phyloP scores from a whole-genome alignment of 306 rosid genomes.

The Cucumis sativus region DNA sequence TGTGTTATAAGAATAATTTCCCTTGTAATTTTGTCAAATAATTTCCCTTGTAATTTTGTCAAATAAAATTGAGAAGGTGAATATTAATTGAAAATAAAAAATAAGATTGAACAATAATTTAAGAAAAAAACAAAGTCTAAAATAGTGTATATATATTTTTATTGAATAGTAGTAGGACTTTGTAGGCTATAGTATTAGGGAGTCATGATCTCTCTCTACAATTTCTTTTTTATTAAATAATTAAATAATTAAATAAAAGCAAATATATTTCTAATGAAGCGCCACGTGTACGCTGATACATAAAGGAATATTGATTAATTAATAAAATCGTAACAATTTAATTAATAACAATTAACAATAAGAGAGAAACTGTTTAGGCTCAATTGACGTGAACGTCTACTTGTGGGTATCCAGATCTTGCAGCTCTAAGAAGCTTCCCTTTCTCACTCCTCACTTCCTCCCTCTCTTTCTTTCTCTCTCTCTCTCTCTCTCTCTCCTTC shows the following conservation, averaged over 20 bases:
- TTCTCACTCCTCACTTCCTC: background rate
- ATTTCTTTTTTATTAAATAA: background rate
- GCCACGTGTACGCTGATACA: background rate
- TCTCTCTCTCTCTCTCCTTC: background rate
- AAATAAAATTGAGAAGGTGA: no score
- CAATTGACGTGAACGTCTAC: background rate
- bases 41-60: no score
- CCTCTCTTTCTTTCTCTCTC: background rate
- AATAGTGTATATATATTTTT: no score
- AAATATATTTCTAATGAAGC: background rate
- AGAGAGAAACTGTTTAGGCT: background rate
- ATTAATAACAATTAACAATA: background rate
- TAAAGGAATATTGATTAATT: background rate
- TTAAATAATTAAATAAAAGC: background rate
- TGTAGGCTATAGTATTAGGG: background rate
- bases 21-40: no score
- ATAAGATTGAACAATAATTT: no score
- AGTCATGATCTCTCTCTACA: background rate
- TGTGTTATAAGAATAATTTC: no score
- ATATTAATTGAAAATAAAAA: no score
- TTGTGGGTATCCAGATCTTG: conserved; percentile 7
- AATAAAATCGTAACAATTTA: background rate
- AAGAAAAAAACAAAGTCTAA: no score
- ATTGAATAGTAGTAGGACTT: no score
- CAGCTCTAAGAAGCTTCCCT: conserved; percentile 6